A percentile compares a stretch with the other conserved stretches of the same genome.
These are phyloP conservation scores for Sicyos baderoa DNA, from an alignment of 306 rosid genomes.

Conservation along the genomic window DNA sequence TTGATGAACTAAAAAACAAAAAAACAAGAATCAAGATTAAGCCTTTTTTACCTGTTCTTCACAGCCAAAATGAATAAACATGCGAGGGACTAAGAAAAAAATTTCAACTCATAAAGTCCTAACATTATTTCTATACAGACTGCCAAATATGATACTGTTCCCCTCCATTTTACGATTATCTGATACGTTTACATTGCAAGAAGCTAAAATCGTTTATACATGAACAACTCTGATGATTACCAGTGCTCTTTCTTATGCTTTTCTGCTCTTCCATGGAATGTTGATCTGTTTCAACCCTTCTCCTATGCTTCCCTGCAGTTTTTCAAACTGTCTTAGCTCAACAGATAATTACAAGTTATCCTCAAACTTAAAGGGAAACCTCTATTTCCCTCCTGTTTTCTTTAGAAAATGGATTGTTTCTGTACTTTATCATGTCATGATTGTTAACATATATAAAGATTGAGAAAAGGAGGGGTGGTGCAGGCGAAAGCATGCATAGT, in stretches of 20 bases:
- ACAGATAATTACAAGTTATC: neutral
- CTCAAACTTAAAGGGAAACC: neutral
- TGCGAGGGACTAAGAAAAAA: neutral
- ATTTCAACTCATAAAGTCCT: neutral
- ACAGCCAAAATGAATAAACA: neutral
- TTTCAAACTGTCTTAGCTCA: neutral
- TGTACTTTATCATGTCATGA: neutral
- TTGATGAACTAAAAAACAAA: neutral
- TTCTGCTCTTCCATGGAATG: conserved; percentile 17
- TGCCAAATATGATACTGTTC: neutral
- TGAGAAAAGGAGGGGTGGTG: neutral
- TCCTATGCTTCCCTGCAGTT: conserved; percentile 18
- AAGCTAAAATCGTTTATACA: conserved; percentile 4
- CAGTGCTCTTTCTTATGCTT: conserved; percentile 13
- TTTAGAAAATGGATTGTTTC: neutral
- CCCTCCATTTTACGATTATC: neutral
- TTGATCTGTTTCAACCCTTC: conserved; percentile 20
- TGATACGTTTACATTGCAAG: conserved; percentile 1
- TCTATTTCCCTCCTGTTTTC: neutral
- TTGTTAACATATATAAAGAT: neutral
- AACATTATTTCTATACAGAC: conserved; percentile 12
- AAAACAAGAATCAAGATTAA: neutral
- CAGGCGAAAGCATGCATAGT: too few relatives aligned
- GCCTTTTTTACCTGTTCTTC: neutral
- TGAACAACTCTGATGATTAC: neutral